Conservation (phyloP, 306 rosid genomes). For the Casuarina cunninghamiana region DNA sequence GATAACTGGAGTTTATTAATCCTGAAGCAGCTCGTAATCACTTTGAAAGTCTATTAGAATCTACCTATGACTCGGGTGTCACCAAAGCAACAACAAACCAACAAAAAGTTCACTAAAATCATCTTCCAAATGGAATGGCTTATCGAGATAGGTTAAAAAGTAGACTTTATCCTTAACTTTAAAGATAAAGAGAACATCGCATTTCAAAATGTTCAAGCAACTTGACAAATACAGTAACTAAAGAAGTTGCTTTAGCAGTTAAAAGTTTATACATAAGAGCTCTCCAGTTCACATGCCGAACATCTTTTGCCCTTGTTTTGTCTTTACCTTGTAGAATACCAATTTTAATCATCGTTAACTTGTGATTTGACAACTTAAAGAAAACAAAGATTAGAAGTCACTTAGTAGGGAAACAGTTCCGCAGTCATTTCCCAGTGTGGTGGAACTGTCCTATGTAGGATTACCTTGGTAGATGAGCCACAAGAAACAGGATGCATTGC, state of each 20-base stretch:
- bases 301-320: conserved; percentile 14
- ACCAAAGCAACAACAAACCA: conserved; percentile 21
- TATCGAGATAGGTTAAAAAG: conserved; percentile 35
- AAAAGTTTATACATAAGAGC: conserved; percentile 30
- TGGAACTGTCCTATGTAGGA: not conserved
- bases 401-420: not conserved
- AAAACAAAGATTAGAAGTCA: conserved; percentile 12
- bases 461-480: not conserved
- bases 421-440: not conserved
- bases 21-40: conserved; percentile 18
- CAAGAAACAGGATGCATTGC: not conserved
- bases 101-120: conserved; percentile 28
- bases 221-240: conserved; percentile 18
- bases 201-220: conserved; percentile 16
- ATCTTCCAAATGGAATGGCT: conserved; percentile 32
- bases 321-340: conserved; percentile 22
- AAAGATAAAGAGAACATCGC: conserved; percentile 23
- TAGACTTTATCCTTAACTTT: conserved; percentile 32
- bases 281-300: conserved; percentile 28
- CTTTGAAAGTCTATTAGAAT: conserved; percentile 18
- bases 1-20: conserved; percentile 11
- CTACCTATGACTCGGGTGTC: conserved; percentile 21
- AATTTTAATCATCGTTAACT: conserved; percentile 17
- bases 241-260: conserved; percentile 32
- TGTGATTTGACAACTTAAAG: not conserved